These are phyloP conservation scores for Botrytis hyacinthi DNA, from an alignment of 2,329 filamentous ascomycete genomes.

Conservation along the genomic window DNA sequence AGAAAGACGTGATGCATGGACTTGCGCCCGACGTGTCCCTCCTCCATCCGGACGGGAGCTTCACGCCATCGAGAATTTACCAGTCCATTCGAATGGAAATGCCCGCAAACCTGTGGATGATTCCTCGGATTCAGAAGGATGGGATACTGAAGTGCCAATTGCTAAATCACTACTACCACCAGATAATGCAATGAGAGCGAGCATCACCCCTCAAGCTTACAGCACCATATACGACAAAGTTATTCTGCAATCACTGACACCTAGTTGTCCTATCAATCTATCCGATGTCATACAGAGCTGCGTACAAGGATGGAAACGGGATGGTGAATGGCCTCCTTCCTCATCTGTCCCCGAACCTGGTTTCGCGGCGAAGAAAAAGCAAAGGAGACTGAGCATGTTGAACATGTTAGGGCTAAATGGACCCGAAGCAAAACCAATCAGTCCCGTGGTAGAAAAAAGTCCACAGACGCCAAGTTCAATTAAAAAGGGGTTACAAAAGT, in stretches of 20 bases:
- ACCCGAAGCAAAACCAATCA: conserved; percentile 14
- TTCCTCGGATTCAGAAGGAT: conserved; percentile 29
- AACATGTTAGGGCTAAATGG: conserved; percentile 32
- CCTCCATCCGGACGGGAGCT: conserved; percentile 42
- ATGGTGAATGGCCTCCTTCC: conserved; percentile 87
- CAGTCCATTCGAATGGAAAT: conserved; percentile 35
- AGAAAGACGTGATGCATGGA: conserved; percentile 79
- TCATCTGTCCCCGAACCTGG: conserved; percentile 45
- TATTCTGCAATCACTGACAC: conserved; percentile 74
- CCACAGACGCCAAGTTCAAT: conserved; percentile 2
- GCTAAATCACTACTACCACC: conserved; percentile 70
- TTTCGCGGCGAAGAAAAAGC: conserved; percentile 26
- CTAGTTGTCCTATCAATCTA: conserved; percentile 85
- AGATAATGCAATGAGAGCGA: conserved; percentile 72
- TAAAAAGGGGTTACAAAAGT: conserved; percentile 5
- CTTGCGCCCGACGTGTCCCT: conserved; percentile 62
- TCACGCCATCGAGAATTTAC: conserved; percentile 31
- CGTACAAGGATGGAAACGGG: conserved; percentile 87
- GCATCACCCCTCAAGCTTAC: conserved; percentile 72
- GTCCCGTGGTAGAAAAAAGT: conserved; percentile 17
- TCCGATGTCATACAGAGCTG: conserved; percentile 75
- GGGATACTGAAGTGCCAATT: conserved; percentile 56
- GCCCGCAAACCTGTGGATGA: conserved; percentile 30
- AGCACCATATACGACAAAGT: conserved; percentile 87
- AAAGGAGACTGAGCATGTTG: conserved; percentile 35